These are phyloP conservation scores for Tetragonia tetragonoides DNA, from an alignment of 148 eudicot species.

Conservation along the genomic window DNA sequence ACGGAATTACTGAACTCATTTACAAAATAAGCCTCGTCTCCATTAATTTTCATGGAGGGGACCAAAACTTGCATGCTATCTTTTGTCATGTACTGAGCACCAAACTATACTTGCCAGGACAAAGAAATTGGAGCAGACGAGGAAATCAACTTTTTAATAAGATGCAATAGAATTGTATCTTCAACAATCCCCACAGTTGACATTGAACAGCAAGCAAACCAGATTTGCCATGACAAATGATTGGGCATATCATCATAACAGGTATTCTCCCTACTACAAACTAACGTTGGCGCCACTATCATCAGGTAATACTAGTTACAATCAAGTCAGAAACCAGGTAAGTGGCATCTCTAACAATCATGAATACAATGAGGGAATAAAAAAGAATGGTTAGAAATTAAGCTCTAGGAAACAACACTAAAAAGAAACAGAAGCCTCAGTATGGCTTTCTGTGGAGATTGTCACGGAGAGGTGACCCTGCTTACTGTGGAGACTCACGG, in stretches of 20 bases:
- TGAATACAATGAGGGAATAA: not conserved
- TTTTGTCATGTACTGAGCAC: no score
- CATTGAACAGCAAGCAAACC: conserved; percentile 28
- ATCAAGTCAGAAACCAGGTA: conserved; percentile 16
- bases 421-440: not conserved
- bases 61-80: not conserved
- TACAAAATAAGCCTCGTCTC: not conserved
- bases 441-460: not conserved
- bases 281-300: conserved; percentile 7
- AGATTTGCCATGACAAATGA: conserved; percentile 17
- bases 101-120: no score
- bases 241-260: not conserved
- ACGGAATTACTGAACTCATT: not conserved
- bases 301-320: conserved; percentile 10
- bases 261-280: not conserved
- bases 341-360: conserved; percentile 9
- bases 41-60: not conserved
- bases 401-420: not conserved
- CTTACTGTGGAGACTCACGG: conserved; percentile 4
- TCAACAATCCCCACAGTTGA: not conserved
- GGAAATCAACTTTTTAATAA: not conserved
- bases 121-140: not conserved
- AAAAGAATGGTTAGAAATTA: conserved; percentile 22
- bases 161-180: not conserved
- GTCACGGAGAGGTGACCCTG: conserved; percentile 42